These are phyloP conservation scores for Cryphonectria radicalis DNA, from an alignment of 2,329 filamentous ascomycete genomes.

Conservation along the genomic window DNA sequence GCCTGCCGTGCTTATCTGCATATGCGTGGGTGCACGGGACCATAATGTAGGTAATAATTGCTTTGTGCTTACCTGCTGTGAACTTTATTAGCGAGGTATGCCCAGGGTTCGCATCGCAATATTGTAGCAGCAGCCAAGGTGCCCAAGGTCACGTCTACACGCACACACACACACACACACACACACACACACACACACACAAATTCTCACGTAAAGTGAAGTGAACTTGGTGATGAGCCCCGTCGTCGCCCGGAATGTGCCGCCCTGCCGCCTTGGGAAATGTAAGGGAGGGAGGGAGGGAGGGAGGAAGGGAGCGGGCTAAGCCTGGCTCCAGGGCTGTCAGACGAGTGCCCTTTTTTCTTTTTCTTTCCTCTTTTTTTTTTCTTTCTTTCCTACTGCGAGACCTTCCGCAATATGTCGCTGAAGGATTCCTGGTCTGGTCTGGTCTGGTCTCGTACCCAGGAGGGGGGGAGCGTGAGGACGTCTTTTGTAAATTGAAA, in stretches of 20 bases:
- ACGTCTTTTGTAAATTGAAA: background rate
- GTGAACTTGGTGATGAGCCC: background rate
- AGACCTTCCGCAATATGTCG: background rate
- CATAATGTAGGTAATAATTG: slow-evolving; percentile 6
- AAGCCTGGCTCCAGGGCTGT: slow-evolving; percentile 6
- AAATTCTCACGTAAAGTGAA: slow-evolving; percentile 17
- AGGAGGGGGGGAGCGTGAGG: too few species aligned
- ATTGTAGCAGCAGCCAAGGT: background rate
- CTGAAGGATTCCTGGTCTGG: background rate
- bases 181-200: too few species aligned
- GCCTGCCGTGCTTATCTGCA: slow-evolving; percentile 12
- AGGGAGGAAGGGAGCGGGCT: background rate
- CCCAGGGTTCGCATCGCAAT: slow-evolving; percentile 10
- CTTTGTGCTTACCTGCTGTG: slow-evolving; percentile 22
- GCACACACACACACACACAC: too few species aligned
- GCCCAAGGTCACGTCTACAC: slow-evolving; percentile 14
- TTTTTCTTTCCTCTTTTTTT: too few species aligned
- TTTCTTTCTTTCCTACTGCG: too few species aligned
- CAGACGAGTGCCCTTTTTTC: background rate
- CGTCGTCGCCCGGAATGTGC: slow-evolving; percentile 8
- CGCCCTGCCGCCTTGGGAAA: slow-evolving; percentile 4
- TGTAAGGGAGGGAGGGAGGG: background rate
- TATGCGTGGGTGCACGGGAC: slow-evolving; percentile 11
- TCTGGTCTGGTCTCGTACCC: background rate
- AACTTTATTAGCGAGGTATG: slow-evolving; percentile 14